phyloP scores from a whole-genome alignment of 2,329 filamentous ascomycete species.

The Fusarium chuoi region DNA sequence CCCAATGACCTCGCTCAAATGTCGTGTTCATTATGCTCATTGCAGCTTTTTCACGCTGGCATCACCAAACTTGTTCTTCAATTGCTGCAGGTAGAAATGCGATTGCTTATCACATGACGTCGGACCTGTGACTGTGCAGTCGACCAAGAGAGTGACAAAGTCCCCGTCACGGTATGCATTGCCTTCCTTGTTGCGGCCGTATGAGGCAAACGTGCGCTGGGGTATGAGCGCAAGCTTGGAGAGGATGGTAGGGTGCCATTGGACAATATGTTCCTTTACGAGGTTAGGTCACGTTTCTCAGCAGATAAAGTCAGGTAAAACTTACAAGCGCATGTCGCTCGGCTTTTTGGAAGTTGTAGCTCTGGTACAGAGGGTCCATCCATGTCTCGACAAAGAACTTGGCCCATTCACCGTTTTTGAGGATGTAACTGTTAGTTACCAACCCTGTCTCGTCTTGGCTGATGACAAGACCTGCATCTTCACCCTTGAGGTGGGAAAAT shows the following conservation, averaged over 20 bases:
- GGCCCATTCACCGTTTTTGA: slow-evolving; percentile 88
- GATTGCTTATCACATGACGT: slow-evolving; percentile 79
- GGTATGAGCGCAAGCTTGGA: slow-evolving; percentile 91
- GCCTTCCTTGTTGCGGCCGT: slow-evolving; percentile 67
- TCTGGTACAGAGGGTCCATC: slow-evolving; percentile 94
- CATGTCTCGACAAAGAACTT: slow-evolving; percentile 93
- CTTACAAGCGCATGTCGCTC: slow-evolving; percentile 89
- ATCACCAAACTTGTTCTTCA: slow-evolving; percentile 54
- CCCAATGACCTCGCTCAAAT: slow-evolving; percentile 25
- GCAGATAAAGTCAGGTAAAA: neutral
- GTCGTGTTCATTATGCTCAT: slow-evolving; percentile 25
- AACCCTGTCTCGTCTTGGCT: slow-evolving; percentile 87
- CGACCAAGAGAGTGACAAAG: slow-evolving; percentile 81
- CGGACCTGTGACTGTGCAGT: slow-evolving; percentile 69
- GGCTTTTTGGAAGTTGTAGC: slow-evolving; percentile 96
- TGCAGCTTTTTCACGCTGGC: neutral
- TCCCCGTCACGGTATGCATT: slow-evolving; percentile 84
- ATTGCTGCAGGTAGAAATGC: slow-evolving; percentile 59
- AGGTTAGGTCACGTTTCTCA: slow-evolving; percentile 24
- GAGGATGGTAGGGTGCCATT: slow-evolving; percentile 97
- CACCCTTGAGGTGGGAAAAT: slow-evolving; percentile 80
- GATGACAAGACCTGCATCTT: slow-evolving; percentile 82
- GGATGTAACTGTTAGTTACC: slow-evolving; percentile 78
- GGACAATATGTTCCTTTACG: slow-evolving; percentile 81
- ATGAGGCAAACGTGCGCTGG: slow-evolving; percentile 84